Evolutionary conservation across 129 eudicot genomes (phyloP), one percentile per base, ranked within the genome.

Genomic region (Logfia minima): DNA sequence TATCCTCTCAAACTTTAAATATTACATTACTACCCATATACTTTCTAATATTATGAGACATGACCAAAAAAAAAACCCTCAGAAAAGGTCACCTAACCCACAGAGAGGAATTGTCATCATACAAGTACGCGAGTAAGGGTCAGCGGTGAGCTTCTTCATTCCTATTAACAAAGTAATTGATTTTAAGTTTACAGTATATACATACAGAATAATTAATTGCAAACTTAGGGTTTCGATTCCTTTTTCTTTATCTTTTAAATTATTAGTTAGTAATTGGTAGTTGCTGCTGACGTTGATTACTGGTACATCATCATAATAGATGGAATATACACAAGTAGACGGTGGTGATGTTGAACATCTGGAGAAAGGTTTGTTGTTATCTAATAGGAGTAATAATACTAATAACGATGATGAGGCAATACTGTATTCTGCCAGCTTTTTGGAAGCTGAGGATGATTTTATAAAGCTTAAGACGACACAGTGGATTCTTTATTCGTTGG

Each of bases 401-500:
- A 45, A 37, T 34, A 84, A 76, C 2, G 91, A 84, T 0, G 86
- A 90, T 1, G 82, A 82, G n/a, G 51, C 82, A 52, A 45, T 89
- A 66, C 74, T 91, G 6, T 89, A 83, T 64, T 80, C 90, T 32
- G 96, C 89, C 78, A 85, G 87, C 79, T 90, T 90, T 62, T 69
- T 37, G 34, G 98, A 83, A 39, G 74, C 86, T 16, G 96, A 88
- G 64, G 93, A 87, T 74, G 75, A 70, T 74, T 87, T 92, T 71
- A 78, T 92, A n/a, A 83, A 86, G 70, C 88, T 86, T 45, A 85
- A 83, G 80, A 86, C 88, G n/a, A 80, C 82, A 8, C 86, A 81
- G 28, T 92, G 96, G 98, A 80, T 86, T 24, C 70, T 87, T 6
- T 86, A 88, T 71, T 86, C 96, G 6, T 45, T 86, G 74, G 86